Base-by-base conservation (phyloP, 106 monocot species). In the Phalaenopsis equestris region DNA sequence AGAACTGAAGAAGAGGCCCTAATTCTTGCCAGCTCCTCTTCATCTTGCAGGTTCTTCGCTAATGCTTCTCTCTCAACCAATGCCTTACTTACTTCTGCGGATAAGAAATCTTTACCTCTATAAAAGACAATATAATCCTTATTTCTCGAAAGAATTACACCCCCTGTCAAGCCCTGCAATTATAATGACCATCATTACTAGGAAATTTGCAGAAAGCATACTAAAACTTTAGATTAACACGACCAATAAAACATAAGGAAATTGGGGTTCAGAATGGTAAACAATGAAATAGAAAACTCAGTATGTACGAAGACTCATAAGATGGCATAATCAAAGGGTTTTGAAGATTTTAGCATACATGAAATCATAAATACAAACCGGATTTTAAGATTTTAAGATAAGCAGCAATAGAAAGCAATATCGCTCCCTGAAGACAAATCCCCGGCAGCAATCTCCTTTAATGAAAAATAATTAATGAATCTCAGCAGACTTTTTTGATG, bases 81-180 rank as follows among this genome's bases (percentile, higher is more conserved):
- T 79, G 89, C 94, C 77, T 94, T 87, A 6, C 94, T 81, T 42
- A 98, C 67, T 79, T 94, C 97, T 41, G 85, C 78, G 56, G 92
- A 85, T 80, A 98, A 86, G 86, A 94, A 98, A 83, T 98, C 86
- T 79, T 98, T 98, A 7, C 97, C 97, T 88, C 97, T 84, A 57
- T 92, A 98, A 75, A 98, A 92, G 9, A 98, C 97, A 72, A 98
- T 83, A 42, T 82, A 98, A 39, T 98, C 97, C 82, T 92, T 98
- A 89, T 88, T 98, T 80, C 94, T 92, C 67, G 94, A 94, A 84
- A 98, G 92, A 81, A 98, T 80, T 45, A 78, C 76, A 73, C 97
- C 94, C 19, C 97, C 97, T 67, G 94, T 94, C 87, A 98, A 89
- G 81, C 82, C 92, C 97, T 98, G 97, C 86, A 84, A 65, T 75